Evolutionary conservation across 345 rosid species (phyloP), one percentile per base, ranked within the genome.

Genomic region (Litchi chinensis): DNA sequence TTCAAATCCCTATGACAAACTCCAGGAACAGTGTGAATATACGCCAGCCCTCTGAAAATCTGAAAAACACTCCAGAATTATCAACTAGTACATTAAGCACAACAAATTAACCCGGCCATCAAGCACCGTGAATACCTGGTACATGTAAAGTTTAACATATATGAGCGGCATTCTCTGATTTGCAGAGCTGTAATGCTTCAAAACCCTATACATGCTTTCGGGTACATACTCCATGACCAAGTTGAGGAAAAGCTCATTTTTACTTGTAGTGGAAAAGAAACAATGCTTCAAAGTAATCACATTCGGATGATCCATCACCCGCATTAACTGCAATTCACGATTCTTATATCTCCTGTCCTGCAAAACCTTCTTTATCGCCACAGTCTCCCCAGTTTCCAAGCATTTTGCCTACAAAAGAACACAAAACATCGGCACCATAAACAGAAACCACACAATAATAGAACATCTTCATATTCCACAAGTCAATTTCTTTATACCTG

Each of bases 191-290:
- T 93, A 93, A 77, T 93, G 98, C 84, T 92, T 93, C 41, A 93
- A 87, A 81, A 93, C 93, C 19, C 89, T 82, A 70, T 92, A 93
- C 93, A 93, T 90, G 89, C 95, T 93, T 82, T 93, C 98, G 0
- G 97, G 93, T 2, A 93, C 97, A 74, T 91, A 93, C 80, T 93
- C 98, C 98, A 93, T 93, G 37, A 93, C 98, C 90, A 93, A 82
- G 81, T 93, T 93, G 21, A 93, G 89, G 68, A 93, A 93, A 39
- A 93, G 97, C 76, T 93, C 98, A 57, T 93, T 86, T 81, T 90
- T 92, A 70, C 89, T 88, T 26, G 98, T 93, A 0, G 97, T 92
- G 0, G 98, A 93, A 82, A 92, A 93, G 93, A 93, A 93, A 62
- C 97, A 93, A 82, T 93, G 98, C 85, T 92, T 93, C 89, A 93